Percentiles rank a stretch among this genome's conserved stretches.
Evolutionary conservation across 192 early-diverging fungal species (phyloP).

Genomic region (Umbelopsis isabellina): DNA sequence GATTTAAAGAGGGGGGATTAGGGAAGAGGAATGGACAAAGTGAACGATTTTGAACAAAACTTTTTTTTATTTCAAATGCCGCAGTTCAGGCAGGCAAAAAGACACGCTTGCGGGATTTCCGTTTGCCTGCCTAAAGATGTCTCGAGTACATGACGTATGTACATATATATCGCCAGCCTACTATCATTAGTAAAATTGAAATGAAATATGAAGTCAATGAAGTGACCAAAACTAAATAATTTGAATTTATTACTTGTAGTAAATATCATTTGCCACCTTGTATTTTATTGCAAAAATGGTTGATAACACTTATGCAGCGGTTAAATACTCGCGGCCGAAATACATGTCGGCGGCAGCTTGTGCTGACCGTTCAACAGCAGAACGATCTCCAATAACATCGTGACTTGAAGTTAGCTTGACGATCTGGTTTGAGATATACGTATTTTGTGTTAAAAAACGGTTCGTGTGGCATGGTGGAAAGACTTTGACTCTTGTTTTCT

Average conservation of each 20-base stretch:
- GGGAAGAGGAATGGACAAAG: slow-evolving; percentile 12
- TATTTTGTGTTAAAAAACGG: no score
- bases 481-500: background rate
- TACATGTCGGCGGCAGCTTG: background rate
- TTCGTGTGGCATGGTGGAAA: no score
- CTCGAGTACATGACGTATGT: no score
- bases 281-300: background rate
- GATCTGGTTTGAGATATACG: background rate
- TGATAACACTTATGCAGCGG: background rate
- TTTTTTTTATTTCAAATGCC: slow-evolving; percentile 15
- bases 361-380: background rate
- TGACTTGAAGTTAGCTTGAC: background rate
- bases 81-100: background rate
- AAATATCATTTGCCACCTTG: background rate
- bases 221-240: background rate
- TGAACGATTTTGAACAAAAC: slow-evolving; percentile 9
- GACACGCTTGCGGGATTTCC: background rate
- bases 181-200: no score
- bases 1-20: slow-evolving; percentile 2
- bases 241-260: background rate
- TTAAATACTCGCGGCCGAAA: background rate
- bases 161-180: no score
- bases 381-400: background rate
- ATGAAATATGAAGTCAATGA: no score
- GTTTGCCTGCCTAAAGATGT: background rate